Conservation (phyloP, 2,329 filamentous ascomycete species). For the Madurella mycetomatis region DNA sequence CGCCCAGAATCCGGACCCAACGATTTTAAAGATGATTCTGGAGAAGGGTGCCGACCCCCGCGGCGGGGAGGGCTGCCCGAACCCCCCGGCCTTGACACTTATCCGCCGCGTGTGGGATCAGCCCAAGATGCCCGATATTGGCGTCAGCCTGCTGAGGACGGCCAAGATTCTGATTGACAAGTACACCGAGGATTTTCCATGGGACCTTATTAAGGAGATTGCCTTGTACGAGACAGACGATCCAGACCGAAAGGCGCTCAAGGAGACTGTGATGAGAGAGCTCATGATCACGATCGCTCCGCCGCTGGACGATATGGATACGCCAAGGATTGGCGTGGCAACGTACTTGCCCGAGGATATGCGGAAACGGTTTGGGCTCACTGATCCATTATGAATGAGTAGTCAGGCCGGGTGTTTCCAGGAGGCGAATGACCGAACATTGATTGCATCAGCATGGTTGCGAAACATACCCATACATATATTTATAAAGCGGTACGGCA, state of each 20-base stretch:
- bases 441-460: too few relatives aligned
- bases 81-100: conserved; percentile 8
- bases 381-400: too few relatives aligned
- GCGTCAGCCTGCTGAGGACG: conserved; percentile 10
- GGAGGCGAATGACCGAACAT: too few relatives aligned
- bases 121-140: conserved; percentile 4
- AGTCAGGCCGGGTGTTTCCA: too few relatives aligned
- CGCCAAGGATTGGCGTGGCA: too few relatives aligned
- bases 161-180: conserved; percentile 15
- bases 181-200: not conserved
- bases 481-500: too few relatives aligned
- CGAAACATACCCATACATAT: too few relatives aligned
- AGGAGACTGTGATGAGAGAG: conserved; percentile 10
- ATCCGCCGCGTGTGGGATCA: conserved; percentile 17
- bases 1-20: conserved; percentile 14
- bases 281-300: not conserved
- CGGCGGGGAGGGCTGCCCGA: conserved; percentile 11
- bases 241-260: not conserved
- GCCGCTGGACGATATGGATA: too few relatives aligned
- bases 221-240: conserved; percentile 2
- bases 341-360: too few relatives aligned
- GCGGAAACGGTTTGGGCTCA: too few relatives aligned
- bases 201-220: conserved; percentile 11
- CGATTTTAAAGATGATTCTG: conserved; percentile 20
- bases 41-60: conserved; percentile 13